Conservation (phyloP, 108 stramenopile species). For the Pseudonitzschia pungens region DNA sequence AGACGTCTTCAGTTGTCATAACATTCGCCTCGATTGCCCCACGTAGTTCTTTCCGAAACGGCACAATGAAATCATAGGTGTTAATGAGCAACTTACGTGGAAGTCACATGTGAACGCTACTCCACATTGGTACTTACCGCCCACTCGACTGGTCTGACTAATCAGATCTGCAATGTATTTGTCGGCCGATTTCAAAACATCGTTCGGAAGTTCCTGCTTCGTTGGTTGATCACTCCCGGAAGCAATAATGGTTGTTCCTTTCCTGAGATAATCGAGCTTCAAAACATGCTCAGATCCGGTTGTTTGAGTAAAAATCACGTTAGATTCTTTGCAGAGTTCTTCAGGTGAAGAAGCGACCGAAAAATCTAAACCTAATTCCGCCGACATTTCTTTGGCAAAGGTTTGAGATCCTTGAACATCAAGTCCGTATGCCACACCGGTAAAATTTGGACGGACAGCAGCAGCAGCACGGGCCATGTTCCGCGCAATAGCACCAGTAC, state of each 20-base stretch:
- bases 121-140: neutral
- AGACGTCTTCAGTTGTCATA: conserved; percentile 90
- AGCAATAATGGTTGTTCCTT: conserved; percentile 92
- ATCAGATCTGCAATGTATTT: conserved; percentile 89
- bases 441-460: conserved; percentile 69
- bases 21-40: conserved; percentile 78
- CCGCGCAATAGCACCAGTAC: conserved; percentile 85
- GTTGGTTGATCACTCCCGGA: conserved; percentile 93
- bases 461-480: conserved; percentile 90
- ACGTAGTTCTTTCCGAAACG: conserved; percentile 62
- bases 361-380: conserved; percentile 80
- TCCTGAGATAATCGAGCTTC: conserved; percentile 78
- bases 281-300: conserved; percentile 75
- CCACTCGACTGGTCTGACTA: conserved; percentile 67
- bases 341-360: conserved; percentile 69
- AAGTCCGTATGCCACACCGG: conserved; percentile 75
- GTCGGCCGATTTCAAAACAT: conserved; percentile 63
- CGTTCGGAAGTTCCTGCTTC: conserved; percentile 88
- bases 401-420: conserved; percentile 59
- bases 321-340: conserved; percentile 69
- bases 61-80: conserved; percentile 20
- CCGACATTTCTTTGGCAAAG: conserved; percentile 76
- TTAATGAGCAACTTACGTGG: neutral
- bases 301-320: conserved; percentile 91
- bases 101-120: neutral